Percentiles rank a stretch among this genome's conserved stretches.
Conservation (phyloP, 2,329 filamentous ascomycete species). For the Aspergillus thermomutatus region DNA sequence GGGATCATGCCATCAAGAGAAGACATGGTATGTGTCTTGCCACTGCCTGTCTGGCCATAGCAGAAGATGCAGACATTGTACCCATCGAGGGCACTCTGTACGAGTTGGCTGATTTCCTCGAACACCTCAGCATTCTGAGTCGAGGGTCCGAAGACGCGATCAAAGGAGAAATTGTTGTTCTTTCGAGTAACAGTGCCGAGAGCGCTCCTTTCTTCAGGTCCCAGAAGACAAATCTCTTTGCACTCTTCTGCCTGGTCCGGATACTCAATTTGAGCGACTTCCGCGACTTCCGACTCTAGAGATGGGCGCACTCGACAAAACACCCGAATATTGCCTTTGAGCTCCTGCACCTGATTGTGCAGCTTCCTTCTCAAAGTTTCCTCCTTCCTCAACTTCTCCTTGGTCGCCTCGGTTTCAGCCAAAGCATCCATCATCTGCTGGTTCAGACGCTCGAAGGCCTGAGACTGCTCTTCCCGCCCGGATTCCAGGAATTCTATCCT, state of each 20-base stretch:
- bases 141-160: constrained; percentile 80
- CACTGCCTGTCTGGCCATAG: constrained; percentile 94
- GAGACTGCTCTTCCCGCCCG: constrained; percentile 82
- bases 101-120: constrained; percentile 92
- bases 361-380: constrained; percentile 86
- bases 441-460: constrained; percentile 79
- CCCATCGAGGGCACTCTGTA: constrained; percentile 92
- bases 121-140: constrained; percentile 84
- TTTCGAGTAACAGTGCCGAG: constrained; percentile 73
- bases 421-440: constrained; percentile 75
- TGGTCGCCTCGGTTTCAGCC: constrained; percentile 64
- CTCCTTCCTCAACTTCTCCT: constrained; percentile 82
- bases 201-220: constrained; percentile 78
- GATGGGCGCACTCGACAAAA: constrained; percentile 92
- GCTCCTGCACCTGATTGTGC: constrained; percentile 96
- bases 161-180: constrained; percentile 83
- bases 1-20: constrained; percentile 91
- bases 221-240: constrained; percentile 79
- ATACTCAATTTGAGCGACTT: constrained; percentile 71
- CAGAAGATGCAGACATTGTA: constrained; percentile 99
- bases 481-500: constrained; percentile 89
- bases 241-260: constrained; percentile 77
- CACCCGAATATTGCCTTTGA: constrained; percentile 97
- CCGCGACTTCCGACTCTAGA: constrained; percentile 57
- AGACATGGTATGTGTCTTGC: constrained; percentile 97